Evolutionary conservation across 306 rosid species (phyloP).

Genomic region (Lotus japonicus): DNA sequence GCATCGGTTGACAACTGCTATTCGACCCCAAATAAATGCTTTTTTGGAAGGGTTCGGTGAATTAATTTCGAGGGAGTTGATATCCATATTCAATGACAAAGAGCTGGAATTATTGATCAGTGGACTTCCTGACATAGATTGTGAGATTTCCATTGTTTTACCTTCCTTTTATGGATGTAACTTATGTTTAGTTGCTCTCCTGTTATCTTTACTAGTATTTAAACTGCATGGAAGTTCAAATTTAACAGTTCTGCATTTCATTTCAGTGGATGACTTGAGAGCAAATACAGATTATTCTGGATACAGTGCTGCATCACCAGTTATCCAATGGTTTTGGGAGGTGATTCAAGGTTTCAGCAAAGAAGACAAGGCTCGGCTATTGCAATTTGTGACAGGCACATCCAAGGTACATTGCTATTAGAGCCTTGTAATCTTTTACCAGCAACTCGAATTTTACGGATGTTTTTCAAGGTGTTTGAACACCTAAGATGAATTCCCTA

Average conservation of each 20-base stretch:
- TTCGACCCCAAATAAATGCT: constrained; percentile 94
- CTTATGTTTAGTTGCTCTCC: neutral
- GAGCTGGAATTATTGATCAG: constrained; percentile 92
- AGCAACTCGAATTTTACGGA: neutral
- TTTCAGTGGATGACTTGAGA: constrained; percentile 98
- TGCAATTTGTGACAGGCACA: constrained; percentile 99
- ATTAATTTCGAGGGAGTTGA: constrained; percentile 60
- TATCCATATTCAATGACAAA: constrained; percentile 90
- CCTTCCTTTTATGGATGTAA: neutral
- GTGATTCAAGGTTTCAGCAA: constrained; percentile 89
- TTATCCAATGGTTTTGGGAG: constrained; percentile 98
- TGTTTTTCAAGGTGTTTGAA: neutral
- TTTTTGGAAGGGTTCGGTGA: constrained; percentile 88
- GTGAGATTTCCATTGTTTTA: constrained; percentile 41
- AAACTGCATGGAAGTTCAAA: neutral
- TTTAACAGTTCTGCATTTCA: constrained; percentile 16
- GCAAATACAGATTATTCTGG: constrained; percentile 98
- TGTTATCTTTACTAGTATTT: neutral
- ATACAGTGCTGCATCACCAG: constrained; percentile 84
- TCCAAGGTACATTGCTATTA: constrained; percentile 65
- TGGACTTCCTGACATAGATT: constrained; percentile 98
- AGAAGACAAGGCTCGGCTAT: constrained; percentile 95
- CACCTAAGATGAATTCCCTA: neutral
- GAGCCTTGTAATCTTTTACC: neutral
- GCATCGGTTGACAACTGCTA: constrained; percentile 96